Base-by-base conservation (phyloP, 2,329 filamentous ascomycete genomes). In the Coleophoma crateriformis region DNA sequence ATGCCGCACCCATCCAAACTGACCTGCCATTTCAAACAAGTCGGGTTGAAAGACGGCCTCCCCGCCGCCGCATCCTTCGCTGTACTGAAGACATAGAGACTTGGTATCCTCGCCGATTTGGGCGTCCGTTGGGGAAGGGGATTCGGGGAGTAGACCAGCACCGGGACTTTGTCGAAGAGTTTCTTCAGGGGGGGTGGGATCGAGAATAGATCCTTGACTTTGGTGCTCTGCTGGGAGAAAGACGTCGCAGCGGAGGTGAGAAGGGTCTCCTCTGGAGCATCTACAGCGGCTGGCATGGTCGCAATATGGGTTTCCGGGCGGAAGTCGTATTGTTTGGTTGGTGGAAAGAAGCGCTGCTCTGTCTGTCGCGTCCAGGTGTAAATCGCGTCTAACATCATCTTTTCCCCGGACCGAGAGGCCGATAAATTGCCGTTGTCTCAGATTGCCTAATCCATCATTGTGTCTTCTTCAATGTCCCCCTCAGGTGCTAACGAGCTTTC, bases 21-120 rank as follows among this genome's bases (percentile, higher is more conserved):
- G 61, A 92, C 90, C 87, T 97, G 94, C 90, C 90, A 97, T 74
- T 92, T 96, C 63, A 97, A 75, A 73, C 94, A 99, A 51, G 84
- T 82, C 11, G 94, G 94, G 66, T 97, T 97, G 71, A 87, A 95
- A 56, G 89, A 95, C 22, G 90, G 87, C 32, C 74, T 70, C 4
- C 82, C 83, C 37, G 64, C 64, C 49, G 68, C 66, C 33, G 83
- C 86, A 60, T 82, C 85, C n/a, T 77, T 71, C 1, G 80, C 72
- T 13, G 77, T 81, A 52, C 81, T 79, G 68, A 96, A 97, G 50
- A 96, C 75, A 67, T 90, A 90, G 8, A 99, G 81, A 75, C 53
- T 73, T 61, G 50, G 71, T 68, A 50, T 77, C 60, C 70, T 70
- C 53, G 70, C 64, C 57, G 66, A 68, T 47, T 70, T 71, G 33